Evolutionary conservation across 495 filamentous ascomycete genomes (phyloP).

Genomic region (Penicillium odoratum): DNA sequence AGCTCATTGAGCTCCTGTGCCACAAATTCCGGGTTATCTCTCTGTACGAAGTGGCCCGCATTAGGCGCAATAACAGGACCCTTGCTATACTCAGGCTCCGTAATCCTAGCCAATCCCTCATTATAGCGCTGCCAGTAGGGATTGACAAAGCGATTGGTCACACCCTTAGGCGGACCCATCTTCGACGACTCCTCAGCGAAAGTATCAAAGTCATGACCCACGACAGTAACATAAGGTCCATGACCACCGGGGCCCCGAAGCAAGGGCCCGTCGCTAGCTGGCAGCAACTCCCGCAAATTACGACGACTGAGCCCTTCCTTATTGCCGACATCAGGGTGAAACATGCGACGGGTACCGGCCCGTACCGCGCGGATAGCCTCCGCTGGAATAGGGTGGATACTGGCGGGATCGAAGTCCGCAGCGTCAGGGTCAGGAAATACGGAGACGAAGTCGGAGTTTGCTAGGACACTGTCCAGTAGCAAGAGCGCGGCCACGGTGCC

Average conservation of each 20-base stretch:
- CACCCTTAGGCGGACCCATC: slow-evolving; percentile 31
- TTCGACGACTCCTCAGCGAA: slow-evolving; percentile 52
- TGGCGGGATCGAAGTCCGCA: slow-evolving; percentile 41
- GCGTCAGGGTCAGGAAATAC: slow-evolving; percentile 61
- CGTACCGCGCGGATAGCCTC: slow-evolving; percentile 51
- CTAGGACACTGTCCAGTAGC: slow-evolving; percentile 64
- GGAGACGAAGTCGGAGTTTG: slow-evolving; percentile 59
- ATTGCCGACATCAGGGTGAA: slow-evolving; percentile 56
- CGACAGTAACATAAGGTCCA: slow-evolving; percentile 51
- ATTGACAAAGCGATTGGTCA: slow-evolving; percentile 51
- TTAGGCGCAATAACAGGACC: slow-evolving; percentile 53
- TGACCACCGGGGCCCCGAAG: slow-evolving; percentile 38
- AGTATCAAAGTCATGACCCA: slow-evolving; percentile 60
- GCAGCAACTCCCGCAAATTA: slow-evolving; percentile 49
- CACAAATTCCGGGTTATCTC: slow-evolving; percentile 58
- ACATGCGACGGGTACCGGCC: slow-evolving; percentile 37
- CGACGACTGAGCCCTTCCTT: slow-evolving; percentile 56
- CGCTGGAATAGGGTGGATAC: slow-evolving; percentile 30
- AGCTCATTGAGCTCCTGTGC: not conserved
- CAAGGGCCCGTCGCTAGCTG: slow-evolving; percentile 45
- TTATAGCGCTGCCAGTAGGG: slow-evolving; percentile 59
- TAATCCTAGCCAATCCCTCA: slow-evolving; percentile 51
- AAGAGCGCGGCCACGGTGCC: slow-evolving; percentile 47
- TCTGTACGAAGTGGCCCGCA: slow-evolving; percentile 65
- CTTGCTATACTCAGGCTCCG: slow-evolving; percentile 33